Evolutionary conservation across 371 early-diverging fungal species (phyloP), one percentile per base, ranked within the genome.

Genomic region (Mortierella sp.): DNA sequence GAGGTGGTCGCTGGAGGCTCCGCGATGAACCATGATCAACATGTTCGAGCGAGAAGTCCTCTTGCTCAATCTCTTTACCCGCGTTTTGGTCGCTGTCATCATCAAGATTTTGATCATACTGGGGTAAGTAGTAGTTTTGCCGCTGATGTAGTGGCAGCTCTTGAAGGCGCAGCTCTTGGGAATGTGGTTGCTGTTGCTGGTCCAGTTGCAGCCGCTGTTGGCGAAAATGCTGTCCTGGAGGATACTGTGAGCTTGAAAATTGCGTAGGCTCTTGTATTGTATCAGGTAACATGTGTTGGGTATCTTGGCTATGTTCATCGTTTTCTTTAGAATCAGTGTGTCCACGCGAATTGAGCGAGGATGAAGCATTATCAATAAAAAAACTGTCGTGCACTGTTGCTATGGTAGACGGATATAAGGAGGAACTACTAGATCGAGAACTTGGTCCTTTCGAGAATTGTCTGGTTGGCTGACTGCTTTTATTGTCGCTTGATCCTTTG

Each of bases 401-500:
- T 40, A 22, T 1, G n/a, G 54, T 24, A 3, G 71, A 49, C 18
- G 66, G 51, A 43, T 60, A 49, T 16, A 64, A 26, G 14, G 60
- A 57, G 0, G 62, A 24, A 28, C 35, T 39, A 26, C 37, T 58
- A n/a, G 62, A 37, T 47, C 59, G 63, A 14, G 68, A 71, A 37
- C 66, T 68, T 20, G 63, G 39, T 8, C 52, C 26, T 28, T 12
- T 28, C 61, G 57, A 61, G 22, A 24, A 24, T 30, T 57, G 45
- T 14, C 54, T 62, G 26, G 59, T 51, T 16, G 63, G 30, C 59
- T 62, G 58, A 24, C 26, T 61, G 18, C 55, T 58, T 35, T 12
- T 61, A 24, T 77, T 58, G 11, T 77, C 57, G 58, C 63, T 49
- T 11, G 64, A 64, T 28, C 55, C 69, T 68, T 47, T 37, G 52